Percentiles rank a stretch among this genome's conserved stretches.
Evolutionary conservation across 768 basidiomycete species (phyloP).

Genomic region (Mycena epipterygia): DNA sequence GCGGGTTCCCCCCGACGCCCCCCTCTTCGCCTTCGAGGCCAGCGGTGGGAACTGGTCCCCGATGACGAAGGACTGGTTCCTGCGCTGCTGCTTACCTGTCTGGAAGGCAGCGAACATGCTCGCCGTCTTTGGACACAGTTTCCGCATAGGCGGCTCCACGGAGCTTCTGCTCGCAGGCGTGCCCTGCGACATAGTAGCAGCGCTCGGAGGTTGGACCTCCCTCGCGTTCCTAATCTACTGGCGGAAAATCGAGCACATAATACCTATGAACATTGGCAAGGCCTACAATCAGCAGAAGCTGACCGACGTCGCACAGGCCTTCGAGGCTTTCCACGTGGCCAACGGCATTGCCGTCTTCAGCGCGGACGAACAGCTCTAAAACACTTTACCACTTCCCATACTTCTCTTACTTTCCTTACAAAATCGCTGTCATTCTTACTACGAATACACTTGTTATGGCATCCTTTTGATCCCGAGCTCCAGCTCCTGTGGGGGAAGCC

Average conservation of each 20-base stretch:
- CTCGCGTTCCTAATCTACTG: conserved; percentile 52
- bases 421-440: no score
- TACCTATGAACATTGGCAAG: conserved; percentile 32
- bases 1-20: conserved; percentile 12
- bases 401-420: background rate
- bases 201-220: conserved; percentile 49
- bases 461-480: background rate
- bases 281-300: conserved; percentile 26
- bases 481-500: background rate
- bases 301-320: background rate
- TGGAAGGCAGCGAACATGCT: conserved; percentile 29
- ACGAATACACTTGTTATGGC: no score
- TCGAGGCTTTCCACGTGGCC: conserved; percentile 13
- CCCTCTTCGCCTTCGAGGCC: conserved; percentile 30
- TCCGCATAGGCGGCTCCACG: conserved; percentile 51
- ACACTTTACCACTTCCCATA: no score
- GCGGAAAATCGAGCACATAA: conserved; percentile 41
- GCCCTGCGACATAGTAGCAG: conserved; percentile 46
- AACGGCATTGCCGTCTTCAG: background rate
- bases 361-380: background rate
- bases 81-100: conserved; percentile 30
- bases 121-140: conserved; percentile 44
- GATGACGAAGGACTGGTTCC: conserved; percentile 27
- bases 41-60: conserved; percentile 17
- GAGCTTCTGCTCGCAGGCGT: conserved; percentile 46